These are phyloP conservation scores for Leishmania tropica DNA, from an alignment of 208 protist species.

Conservation along the genomic window DNA sequence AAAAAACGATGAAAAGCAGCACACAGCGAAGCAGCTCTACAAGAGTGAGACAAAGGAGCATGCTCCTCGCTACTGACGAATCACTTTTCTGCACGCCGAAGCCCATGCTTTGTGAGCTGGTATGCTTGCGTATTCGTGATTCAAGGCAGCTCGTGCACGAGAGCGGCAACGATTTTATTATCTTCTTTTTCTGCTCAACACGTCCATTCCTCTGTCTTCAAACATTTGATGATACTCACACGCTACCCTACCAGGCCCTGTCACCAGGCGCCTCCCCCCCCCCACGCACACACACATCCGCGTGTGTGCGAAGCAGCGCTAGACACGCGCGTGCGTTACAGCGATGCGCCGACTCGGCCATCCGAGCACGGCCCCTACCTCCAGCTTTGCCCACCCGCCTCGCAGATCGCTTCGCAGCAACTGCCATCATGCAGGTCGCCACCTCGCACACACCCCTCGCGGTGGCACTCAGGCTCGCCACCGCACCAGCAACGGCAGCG, in stretches of 20 bases:
- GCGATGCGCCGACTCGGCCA: neutral
- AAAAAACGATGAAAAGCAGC: neutral
- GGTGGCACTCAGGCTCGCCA: too few relatives aligned
- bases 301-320: neutral
- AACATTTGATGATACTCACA: too few relatives aligned
- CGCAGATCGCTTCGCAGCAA: neutral
- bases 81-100: neutral
- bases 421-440: neutral
- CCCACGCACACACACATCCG: neutral
- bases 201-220: too few relatives aligned
- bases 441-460: neutral
- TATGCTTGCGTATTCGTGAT: neutral
- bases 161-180: too few relatives aligned
- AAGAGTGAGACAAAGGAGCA: neutral
- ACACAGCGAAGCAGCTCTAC: neutral
- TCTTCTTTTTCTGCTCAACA: neutral
- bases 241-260: too few relatives aligned
- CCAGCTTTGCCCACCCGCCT: neutral
- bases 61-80: neutral
- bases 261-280: too few relatives aligned
- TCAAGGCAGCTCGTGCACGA: too few relatives aligned
- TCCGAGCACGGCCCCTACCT: neutral
- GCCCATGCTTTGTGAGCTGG: neutral
- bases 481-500: too few relatives aligned
- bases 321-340: conserved; percentile 6